Evolutionary conservation across 2,329 filamentous ascomycete genomes (phyloP).

Genomic region (Hirsutella minnesotensis): DNA sequence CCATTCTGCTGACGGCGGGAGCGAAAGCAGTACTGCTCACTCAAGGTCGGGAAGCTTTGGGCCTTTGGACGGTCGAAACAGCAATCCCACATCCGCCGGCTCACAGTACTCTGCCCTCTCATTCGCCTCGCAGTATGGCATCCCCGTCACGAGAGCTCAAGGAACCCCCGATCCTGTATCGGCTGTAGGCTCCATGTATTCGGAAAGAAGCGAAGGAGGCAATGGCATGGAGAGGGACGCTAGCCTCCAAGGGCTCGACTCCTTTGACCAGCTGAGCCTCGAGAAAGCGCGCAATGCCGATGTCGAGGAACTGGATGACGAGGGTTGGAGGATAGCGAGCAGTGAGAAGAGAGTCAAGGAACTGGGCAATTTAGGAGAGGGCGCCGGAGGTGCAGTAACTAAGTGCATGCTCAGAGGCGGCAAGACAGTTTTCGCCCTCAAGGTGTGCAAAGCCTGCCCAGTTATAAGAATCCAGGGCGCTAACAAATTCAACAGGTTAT

Average conservation of each 20-base stretch:
- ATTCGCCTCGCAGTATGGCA: slow-evolving; percentile 62
- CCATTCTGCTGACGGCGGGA: slow-evolving; percentile 62
- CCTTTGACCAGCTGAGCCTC: slow-evolving; percentile 67
- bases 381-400: slow-evolving; percentile 90
- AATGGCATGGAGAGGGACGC: slow-evolving; percentile 71
- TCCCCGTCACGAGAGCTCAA: slow-evolving; percentile 51
- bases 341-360: slow-evolving; percentile 80
- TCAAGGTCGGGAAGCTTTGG: slow-evolving; percentile 80
- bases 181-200: slow-evolving; percentile 75
- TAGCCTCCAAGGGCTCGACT: slow-evolving; percentile 65
- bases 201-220: slow-evolving; percentile 65
- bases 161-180: slow-evolving; percentile 76
- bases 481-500: slow-evolving; percentile 55
- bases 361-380: slow-evolving; percentile 81
- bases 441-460: slow-evolving; percentile 43
- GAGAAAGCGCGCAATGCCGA: slow-evolving; percentile 78
- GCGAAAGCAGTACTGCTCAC: slow-evolving; percentile 67
- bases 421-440: slow-evolving; percentile 90
- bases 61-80: slow-evolving; percentile 60
- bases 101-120: slow-evolving; percentile 76
- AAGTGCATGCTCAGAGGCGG: slow-evolving; percentile 79
- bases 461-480: no score
- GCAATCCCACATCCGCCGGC: slow-evolving; percentile 76
- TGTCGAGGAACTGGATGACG: slow-evolving; percentile 89
- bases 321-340: slow-evolving; percentile 89